phyloP scores from a whole-genome alignment of 768 basidiomycete species.

The Lentinula raphanica region DNA sequence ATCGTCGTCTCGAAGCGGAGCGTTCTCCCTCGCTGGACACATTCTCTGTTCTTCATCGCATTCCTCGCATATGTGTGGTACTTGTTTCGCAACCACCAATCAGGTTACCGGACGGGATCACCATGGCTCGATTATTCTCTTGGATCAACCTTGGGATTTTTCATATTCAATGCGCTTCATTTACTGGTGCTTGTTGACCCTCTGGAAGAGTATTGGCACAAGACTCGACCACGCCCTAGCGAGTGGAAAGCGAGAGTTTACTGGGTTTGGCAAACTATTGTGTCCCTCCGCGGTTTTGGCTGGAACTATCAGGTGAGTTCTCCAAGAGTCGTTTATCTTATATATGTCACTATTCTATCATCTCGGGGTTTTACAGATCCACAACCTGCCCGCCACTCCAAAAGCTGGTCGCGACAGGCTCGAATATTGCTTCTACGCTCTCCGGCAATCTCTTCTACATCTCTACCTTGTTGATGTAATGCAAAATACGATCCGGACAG shows the following conservation, averaged over 20 bases:
- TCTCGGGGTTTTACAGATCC: too few relatives aligned
- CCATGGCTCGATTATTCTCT: background rate
- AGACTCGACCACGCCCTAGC: background rate
- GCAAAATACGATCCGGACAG: background rate
- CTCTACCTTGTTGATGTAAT: background rate
- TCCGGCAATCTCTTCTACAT: background rate
- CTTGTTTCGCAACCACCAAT: too few relatives aligned
- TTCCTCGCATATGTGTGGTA: background rate
- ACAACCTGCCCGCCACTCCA: too few relatives aligned
- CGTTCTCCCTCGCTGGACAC: background rate
- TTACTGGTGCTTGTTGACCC: background rate
- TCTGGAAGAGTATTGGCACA: background rate
- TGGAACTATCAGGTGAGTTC: slow-evolving; percentile 2
- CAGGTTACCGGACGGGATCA: background rate
- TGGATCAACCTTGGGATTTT: background rate
- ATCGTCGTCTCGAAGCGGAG: background rate
- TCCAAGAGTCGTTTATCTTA: background rate
- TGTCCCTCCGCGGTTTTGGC: background rate
- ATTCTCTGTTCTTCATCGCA: background rate
- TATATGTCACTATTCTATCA: too few relatives aligned
- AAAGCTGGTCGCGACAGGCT: too few relatives aligned
- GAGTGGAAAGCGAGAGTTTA: background rate
- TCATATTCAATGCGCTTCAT: background rate
- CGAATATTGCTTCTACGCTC: background rate
- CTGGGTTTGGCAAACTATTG: background rate